Conservation (phyloP, 2,329 filamentous ascomycete genomes). For the Fusarium xyrophilum region DNA sequence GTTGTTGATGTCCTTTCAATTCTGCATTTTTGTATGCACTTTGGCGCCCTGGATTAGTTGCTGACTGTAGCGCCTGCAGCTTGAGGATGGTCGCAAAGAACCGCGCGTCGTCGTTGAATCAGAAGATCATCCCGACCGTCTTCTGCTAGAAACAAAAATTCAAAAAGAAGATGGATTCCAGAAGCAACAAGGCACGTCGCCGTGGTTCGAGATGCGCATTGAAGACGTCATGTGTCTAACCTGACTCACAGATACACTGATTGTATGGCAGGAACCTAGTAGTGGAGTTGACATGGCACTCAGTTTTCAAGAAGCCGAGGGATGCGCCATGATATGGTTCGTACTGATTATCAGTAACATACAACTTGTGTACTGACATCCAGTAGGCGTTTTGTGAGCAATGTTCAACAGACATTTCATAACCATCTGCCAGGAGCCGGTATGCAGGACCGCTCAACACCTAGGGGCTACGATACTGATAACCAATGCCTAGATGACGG, state of each 20-base stretch:
- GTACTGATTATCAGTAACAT: constrained; percentile 30
- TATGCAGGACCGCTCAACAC: constrained; percentile 47
- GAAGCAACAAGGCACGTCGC: constrained; percentile 85
- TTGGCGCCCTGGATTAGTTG: constrained; percentile 15
- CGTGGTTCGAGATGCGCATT: constrained; percentile 2
- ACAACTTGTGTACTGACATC: constrained; percentile 29
- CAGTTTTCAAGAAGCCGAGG: constrained; percentile 96
- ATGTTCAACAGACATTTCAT: constrained; percentile 77
- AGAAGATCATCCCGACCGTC: constrained; percentile 85
- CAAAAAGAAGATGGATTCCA: constrained; percentile 95
- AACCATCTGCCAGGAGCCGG: constrained; percentile 66
- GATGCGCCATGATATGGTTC: constrained; percentile 90
- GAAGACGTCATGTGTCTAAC: constrained; percentile 38
- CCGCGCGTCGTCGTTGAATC: constrained; percentile 90
- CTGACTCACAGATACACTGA: constrained; percentile 78
- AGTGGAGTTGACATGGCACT: constrained; percentile 95
- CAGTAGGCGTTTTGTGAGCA: constrained; percentile 85
- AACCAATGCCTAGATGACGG: constrained; percentile 70
- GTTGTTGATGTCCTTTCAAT: constrained; percentile 44
- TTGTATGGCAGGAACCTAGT: constrained; percentile 90
- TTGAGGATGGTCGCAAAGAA: constrained; percentile 73
- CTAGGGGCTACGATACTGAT: constrained; percentile 32
- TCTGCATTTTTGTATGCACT: constrained; percentile 3
- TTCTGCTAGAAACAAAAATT: constrained; percentile 88
- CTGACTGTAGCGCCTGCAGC: constrained; percentile 50